phyloP scores from a whole-genome alignment of 441 rosid species.

The Populus hybrid region DNA sequence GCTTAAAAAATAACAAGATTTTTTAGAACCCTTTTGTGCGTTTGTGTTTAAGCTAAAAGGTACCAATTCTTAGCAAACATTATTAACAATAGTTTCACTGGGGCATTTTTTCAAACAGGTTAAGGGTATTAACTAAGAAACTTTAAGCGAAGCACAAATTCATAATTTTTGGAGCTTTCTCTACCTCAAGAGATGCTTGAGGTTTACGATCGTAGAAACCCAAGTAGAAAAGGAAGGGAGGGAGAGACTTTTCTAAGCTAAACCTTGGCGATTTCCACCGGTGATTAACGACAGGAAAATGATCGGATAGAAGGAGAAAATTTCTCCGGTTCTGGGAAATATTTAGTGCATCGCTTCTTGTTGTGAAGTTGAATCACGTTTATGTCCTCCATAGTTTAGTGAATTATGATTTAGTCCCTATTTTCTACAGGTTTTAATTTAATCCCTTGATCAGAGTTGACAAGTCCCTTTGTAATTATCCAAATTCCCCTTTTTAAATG shows the following conservation, averaged over 20 bases:
- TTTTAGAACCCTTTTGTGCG: not conserved
- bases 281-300: not conserved
- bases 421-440: too few relatives aligned
- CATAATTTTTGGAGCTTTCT: not conserved
- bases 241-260: not conserved
- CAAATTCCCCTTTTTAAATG: too few relatives aligned
- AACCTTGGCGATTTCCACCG: not conserved
- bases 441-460: not conserved
- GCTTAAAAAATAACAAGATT: not conserved
- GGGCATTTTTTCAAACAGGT: not conserved
- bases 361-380: not conserved
- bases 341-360: not conserved
- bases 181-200: not conserved
- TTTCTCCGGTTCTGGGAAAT: not conserved
- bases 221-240: not conserved
- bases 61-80: not conserved
- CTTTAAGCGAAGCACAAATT: not conserved
- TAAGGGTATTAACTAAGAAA: not conserved
- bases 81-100: not conserved
- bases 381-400: not conserved
- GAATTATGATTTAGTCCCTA: too few relatives aligned
- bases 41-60: not conserved
- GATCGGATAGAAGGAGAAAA: not conserved
- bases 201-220: not conserved
- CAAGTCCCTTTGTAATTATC: too few relatives aligned